These are phyloP conservation scores for Phytopythium chamaehyphon DNA, from an alignment of 352 stramenopile species.

Conservation along the genomic window DNA sequence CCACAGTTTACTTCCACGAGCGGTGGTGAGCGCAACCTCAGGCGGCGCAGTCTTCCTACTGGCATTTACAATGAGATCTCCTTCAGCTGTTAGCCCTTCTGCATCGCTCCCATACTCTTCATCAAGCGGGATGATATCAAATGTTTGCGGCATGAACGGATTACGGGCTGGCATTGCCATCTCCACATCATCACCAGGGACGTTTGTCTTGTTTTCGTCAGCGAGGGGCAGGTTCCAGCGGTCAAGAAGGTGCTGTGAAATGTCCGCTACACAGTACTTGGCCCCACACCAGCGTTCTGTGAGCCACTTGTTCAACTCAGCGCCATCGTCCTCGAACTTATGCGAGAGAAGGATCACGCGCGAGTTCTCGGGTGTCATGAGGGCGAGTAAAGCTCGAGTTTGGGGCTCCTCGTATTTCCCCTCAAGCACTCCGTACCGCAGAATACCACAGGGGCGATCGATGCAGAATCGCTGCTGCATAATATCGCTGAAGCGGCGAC, in stretches of 20 bases:
- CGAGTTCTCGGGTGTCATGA: conserved; percentile 51
- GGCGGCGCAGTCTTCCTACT: conserved; percentile 13
- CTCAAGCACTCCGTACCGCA: conserved; percentile 55
- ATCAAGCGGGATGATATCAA: conserved; percentile 36
- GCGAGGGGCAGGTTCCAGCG: conserved; percentile 14
- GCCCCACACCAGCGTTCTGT: conserved; percentile 61
- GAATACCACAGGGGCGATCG: conserved; percentile 32
- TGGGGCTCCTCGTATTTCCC: conserved; percentile 32
- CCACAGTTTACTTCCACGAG: conserved; percentile 55
- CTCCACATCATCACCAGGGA: background rate
- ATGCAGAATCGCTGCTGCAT: conserved; percentile 48
- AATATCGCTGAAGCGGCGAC: conserved; percentile 42
- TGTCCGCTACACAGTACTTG: conserved; percentile 37
- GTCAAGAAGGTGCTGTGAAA: conserved; percentile 19
- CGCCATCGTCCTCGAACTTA: conserved; percentile 25
- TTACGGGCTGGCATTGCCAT: conserved; percentile 31
- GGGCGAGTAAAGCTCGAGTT: conserved; percentile 23
- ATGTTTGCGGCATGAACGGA: conserved; percentile 62
- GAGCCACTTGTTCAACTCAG: conserved; percentile 3
- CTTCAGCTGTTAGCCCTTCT: conserved; percentile 6
- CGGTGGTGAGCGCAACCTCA: conserved; percentile 25
- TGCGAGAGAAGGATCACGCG: conserved; percentile 56
- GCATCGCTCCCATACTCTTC: background rate
- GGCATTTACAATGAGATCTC: background rate
- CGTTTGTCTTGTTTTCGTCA: background rate